These are phyloP conservation scores for Pichia kudriavzevii DNA, from an alignment of 1,139 yeast species.

Conservation along the genomic window DNA sequence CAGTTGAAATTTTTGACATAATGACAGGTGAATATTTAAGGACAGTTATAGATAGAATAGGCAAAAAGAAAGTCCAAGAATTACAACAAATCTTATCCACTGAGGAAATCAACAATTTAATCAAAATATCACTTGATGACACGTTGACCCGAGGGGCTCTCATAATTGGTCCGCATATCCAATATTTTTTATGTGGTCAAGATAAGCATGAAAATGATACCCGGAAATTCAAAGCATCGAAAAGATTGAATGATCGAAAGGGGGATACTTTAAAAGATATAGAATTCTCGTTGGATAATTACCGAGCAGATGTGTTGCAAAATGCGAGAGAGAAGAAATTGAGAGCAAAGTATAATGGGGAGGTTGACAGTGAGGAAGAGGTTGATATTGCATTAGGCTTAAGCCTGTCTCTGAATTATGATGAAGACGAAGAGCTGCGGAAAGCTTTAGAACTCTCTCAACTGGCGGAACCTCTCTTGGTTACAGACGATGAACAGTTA, in stretches of 20 bases:
- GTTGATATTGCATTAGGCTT: no score
- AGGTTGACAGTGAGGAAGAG: no score
- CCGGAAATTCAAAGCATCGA: constrained; percentile 1
- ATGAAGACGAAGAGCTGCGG: constrained; percentile 21
- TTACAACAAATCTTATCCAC: constrained; percentile 7
- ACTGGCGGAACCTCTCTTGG: not conserved
- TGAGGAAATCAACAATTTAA: constrained; percentile 4
- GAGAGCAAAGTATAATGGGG: constrained; percentile 16
- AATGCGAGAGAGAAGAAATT: constrained; percentile 11
- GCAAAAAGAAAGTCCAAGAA: constrained; percentile 13
- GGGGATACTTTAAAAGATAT: constrained; percentile 11
- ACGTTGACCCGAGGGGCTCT: constrained; percentile 40
- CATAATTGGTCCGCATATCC: constrained; percentile 48
- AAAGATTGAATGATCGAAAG: constrained; percentile 9
- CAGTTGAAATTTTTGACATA: constrained; percentile 53
- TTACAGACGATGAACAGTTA: not conserved
- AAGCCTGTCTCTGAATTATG: constrained; percentile 8
- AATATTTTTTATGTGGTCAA: constrained; percentile 58
- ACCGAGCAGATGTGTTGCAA: constrained; percentile 9
- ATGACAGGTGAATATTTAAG: constrained; percentile 51
- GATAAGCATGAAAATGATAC: constrained; percentile 10
- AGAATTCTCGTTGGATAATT: constrained; percentile 12
- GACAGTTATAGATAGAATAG: constrained; percentile 29
- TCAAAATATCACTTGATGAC: constrained; percentile 28
- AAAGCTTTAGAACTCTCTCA: constrained; percentile 10